Base-by-base conservation (phyloP, 2,329 filamentous ascomycete species). In the Arthrobotrys musiformis region DNA sequence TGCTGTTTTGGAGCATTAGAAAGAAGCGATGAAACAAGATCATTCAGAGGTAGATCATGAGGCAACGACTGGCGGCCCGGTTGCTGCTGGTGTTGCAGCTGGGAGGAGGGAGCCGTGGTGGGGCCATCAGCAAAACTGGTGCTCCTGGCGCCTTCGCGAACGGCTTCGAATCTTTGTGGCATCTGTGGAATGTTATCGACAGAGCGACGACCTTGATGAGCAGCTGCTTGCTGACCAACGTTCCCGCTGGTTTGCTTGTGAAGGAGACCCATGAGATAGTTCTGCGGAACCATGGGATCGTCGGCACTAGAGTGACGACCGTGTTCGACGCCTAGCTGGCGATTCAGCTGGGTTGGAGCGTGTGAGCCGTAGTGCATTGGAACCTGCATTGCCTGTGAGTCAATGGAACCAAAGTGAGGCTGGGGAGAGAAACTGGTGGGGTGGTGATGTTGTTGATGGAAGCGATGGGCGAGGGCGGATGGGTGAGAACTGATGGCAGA, bases 331-430 rank as follows among this genome's bases (percentile, higher is more conserved):
- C 70, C 70, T 33, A 75, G 42, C 56, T 75, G 70, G 44, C 70
- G 70, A 26, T 75, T 75, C n/a, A 75, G 70, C 37, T 75, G 70
- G 11, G 69, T 35, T 13, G 61, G 40, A 37, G 48, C 56, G 33
- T 60, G 54, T 6, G 62, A 56, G 22, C 24, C 22, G 35, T 69
- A 63, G 9, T 68, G 70, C 26, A 48, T 35, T 7, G 63, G 46
- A 26, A 48, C 50, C 15, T 62, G 70, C 70, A 75, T 75, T 4
- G 79, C 67, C 52, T 79, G 48, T 60, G 67, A 66, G 90, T 85
- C 52, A 85, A 86, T 69, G 88, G 86, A 58, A 89, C 86, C 44
- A 89, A 83, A 81, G 89, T 88, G 13, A 87, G 70, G 70, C 87
- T 24, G 87, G 86, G 42, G 87, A 89, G 77, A 88, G 81, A 60